Evolutionary conservation across 805 yeast species (phyloP), one percentile per base, ranked within the genome.

Genomic region (Candida nitratophila): DNA sequence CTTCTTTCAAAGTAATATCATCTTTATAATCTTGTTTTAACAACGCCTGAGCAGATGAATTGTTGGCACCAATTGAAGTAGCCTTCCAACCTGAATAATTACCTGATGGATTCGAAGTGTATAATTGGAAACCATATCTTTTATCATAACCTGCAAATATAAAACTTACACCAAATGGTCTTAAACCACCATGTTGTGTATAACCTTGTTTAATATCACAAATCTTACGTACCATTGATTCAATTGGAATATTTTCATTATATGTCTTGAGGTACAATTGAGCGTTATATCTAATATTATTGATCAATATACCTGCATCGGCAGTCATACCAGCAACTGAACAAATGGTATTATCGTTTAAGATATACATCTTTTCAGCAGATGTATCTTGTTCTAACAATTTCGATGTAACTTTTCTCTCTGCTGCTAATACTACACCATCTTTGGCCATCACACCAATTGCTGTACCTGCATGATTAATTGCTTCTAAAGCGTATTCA

Each of bases 81-180:
- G 99, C 99, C 66, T 86, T 89, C 99, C 99, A 93, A 22, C 99
- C 98, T 19, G 95, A 79, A 64, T 90, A 93, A 68, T 93, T 93
- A 24, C 99, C 99, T 0, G 96, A 86, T 14, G 99, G 99, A 62
- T 93, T 93, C 21, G 96, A 85, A 6, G 96, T 90, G 68, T 83
- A 93, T 52, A 93, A 72, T 65, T 93, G 99, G 72, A 84, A 93
- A 29, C 89, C 89, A 56, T 82, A 83, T 57, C 87, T 70, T 43
- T 88, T 91, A 63, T 93, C 99, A 59, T 82, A 84, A 8, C 99
- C 99, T 6, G 98, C 99, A 60, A 86, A 93, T 48, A 93, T 77
- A 66, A 93, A 90, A 42, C 96, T 85, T 35, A 93, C 99, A 58
- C 99, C 99, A 63, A 89, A 93, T 19, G 99, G 99, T 66, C 99